Conservation (phyloP, 345 rosid species). For the Hirschfeldia incana region DNA sequence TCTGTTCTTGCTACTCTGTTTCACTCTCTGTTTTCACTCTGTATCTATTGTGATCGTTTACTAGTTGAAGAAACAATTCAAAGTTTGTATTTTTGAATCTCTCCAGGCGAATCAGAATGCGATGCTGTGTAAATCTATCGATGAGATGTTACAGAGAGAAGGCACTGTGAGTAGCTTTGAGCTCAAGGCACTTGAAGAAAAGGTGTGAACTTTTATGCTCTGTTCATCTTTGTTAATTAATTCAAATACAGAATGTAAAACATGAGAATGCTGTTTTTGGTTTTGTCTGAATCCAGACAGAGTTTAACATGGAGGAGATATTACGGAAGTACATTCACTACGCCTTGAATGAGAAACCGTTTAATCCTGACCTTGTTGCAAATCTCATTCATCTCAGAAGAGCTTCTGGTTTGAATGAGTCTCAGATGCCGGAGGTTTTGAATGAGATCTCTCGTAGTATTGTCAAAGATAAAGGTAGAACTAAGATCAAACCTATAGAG, state of each 20-base stretch:
- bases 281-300: slow-evolving; percentile 67
- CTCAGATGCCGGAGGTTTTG: slow-evolving; percentile 69
- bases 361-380: slow-evolving; percentile 69
- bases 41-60: neutral
- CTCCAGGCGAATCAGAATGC: slow-evolving; percentile 85
- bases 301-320: slow-evolving; percentile 81
- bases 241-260: slow-evolving; percentile 40
- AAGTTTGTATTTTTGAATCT: neutral
- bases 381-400: slow-evolving; percentile 69
- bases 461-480: slow-evolving; percentile 76
- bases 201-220: slow-evolving; percentile 48
- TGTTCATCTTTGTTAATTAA: neutral
- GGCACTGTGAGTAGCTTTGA: slow-evolving; percentile 55
- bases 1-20: neutral
- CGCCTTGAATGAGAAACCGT: slow-evolving; percentile 89
- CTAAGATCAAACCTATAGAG: neutral
- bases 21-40: neutral
- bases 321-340: slow-evolving; percentile 86
- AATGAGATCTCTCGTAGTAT: slow-evolving; percentile 74
- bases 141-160: slow-evolving; percentile 60
- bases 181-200: slow-evolving; percentile 53
- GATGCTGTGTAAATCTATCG: slow-evolving; percentile 67
- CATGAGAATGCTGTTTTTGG: slow-evolving; percentile 37
- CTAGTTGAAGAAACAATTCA: neutral
- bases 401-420: slow-evolving; percentile 70